A percentile compares a stretch with the other conserved stretches of the same genome.
Evolutionary conservation across 2,329 filamentous ascomycete genomes (phyloP).

Genomic region (Emmonsiellopsis sp.): DNA sequence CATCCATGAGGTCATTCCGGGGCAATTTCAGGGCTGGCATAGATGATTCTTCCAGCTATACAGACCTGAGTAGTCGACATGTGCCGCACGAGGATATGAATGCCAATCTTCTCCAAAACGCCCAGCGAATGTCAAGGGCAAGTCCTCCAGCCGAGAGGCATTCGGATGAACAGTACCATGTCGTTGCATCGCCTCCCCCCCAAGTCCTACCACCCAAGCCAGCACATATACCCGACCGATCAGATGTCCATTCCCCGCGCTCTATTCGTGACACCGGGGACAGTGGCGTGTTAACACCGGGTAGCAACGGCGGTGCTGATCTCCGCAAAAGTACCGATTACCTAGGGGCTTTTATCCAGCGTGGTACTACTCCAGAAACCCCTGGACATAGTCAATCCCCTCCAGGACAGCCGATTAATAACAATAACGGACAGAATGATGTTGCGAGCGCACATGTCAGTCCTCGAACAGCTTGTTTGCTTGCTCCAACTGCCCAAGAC

Average conservation of each 20-base stretch:
- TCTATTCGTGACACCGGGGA: too few species aligned
- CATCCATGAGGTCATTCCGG: slow-evolving; percentile 30
- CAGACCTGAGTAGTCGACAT: slow-evolving; percentile 38
- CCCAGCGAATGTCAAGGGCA: slow-evolving; percentile 49
- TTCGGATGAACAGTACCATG: neutral
- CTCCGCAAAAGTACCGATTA: slow-evolving; percentile 31
- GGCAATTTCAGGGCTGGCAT: slow-evolving; percentile 28
- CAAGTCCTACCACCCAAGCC: neutral
- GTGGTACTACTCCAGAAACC: slow-evolving; percentile 17
- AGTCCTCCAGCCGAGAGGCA: slow-evolving; percentile 23
- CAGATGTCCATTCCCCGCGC: neutral
- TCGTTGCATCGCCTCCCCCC: neutral
- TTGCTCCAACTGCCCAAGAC: slow-evolving; percentile 1
- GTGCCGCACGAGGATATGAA: slow-evolving; percentile 39
- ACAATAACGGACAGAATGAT: neutral
- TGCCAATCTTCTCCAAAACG: slow-evolving; percentile 47
- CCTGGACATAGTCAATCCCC: slow-evolving; percentile 7
- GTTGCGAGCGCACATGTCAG: neutral
- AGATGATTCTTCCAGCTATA: slow-evolving; percentile 45
- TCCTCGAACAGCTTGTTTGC: neutral
- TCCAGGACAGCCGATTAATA: slow-evolving; percentile 10
- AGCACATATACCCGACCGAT: neutral
- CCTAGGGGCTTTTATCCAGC: slow-evolving; percentile 29
- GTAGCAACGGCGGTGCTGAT: slow-evolving; percentile 18
- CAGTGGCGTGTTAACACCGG: neutral